Percentiles rank a stretch among this genome's conserved stretches.
These are phyloP conservation scores for Apiotrichum porosum DNA, from an alignment of 1,284 basidiomycete genomes.

Conservation along the genomic window DNA sequence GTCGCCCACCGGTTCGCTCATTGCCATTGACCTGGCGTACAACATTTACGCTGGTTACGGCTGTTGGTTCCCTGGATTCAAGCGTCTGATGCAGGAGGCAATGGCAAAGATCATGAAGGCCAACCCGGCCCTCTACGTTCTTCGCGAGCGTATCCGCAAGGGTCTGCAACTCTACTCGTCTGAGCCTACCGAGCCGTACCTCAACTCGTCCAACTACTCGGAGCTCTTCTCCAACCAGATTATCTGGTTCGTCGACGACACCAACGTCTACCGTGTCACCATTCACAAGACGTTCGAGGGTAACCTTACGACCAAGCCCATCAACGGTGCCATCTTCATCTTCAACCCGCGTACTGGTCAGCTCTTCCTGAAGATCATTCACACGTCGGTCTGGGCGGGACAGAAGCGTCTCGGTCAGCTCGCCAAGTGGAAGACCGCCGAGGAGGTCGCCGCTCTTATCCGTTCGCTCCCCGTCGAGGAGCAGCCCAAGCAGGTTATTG, in stretches of 20 bases:
- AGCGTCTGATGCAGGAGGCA: slow-evolving; percentile 95
- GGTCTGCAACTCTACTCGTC: slow-evolving; percentile 98
- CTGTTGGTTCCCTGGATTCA: slow-evolving; percentile 99
- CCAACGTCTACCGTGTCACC: slow-evolving; percentile 98
- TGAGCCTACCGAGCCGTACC: slow-evolving; percentile 97
- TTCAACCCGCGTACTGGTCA: slow-evolving; percentile 99
- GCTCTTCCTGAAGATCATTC: slow-evolving; percentile 97
- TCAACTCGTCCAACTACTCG: slow-evolving; percentile 85
- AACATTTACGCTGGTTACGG: slow-evolving; percentile 99
- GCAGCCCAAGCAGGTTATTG: slow-evolving; percentile 99
- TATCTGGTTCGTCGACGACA: slow-evolving; percentile 99
- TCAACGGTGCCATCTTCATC: slow-evolving; percentile 99
- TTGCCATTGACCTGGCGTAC: slow-evolving; percentile 95
- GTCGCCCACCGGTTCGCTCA: slow-evolving; percentile 95
- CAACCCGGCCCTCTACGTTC: slow-evolving; percentile 87
- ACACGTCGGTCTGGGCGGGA: slow-evolving; percentile 99
- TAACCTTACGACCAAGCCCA: slow-evolving; percentile 99
- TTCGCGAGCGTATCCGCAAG: slow-evolving; percentile 97
- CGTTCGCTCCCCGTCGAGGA: slow-evolving; percentile 97
- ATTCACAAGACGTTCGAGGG: slow-evolving; percentile 99
- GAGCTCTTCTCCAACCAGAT: slow-evolving; percentile 99
- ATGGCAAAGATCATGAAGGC: slow-evolving; percentile 96
- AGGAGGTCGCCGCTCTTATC: slow-evolving; percentile 97
- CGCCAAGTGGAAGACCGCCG: slow-evolving; percentile 95
- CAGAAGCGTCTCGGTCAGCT: slow-evolving; percentile 99